Percentiles rank a stretch among this genome's conserved stretches.
These are phyloP conservation scores for Melaleuca quinquenervia DNA, from an alignment of 345 rosid species.

Conservation along the genomic window DNA sequence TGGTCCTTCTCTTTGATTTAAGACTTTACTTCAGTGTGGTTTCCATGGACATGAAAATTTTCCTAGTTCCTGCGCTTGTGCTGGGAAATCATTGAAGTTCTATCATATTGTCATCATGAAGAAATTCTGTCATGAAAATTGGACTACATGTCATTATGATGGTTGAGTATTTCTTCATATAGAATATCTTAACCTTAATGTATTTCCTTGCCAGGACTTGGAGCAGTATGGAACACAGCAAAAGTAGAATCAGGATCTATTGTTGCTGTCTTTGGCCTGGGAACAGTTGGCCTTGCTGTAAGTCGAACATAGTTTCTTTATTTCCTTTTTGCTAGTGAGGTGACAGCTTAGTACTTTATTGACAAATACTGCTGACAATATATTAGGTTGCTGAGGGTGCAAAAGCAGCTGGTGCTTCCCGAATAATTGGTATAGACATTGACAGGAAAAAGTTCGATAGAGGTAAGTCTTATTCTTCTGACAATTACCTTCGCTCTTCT, in stretches of 20 bases:
- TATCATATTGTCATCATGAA: neutral
- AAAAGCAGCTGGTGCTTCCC: slow-evolving; percentile 89
- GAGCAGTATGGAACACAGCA: slow-evolving; percentile 99
- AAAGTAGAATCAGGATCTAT: slow-evolving; percentile 90
- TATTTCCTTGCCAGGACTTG: slow-evolving; percentile 42
- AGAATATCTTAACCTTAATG: neutral
- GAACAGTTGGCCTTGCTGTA: slow-evolving; percentile 98
- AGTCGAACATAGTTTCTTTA: slow-evolving; percentile 12
- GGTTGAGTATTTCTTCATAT: neutral
- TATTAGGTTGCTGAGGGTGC: slow-evolving; percentile 97
- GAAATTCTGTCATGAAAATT: neutral
- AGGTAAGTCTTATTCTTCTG: slow-evolving; percentile 23
- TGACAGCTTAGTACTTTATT: neutral
- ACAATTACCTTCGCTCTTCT: neutral
- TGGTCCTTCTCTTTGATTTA: neutral
- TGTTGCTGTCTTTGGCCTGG: slow-evolving; percentile 95
- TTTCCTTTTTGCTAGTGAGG: neutral
- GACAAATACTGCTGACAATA: neutral
- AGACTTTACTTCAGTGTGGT: neutral
- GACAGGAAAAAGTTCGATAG: slow-evolving; percentile 68
- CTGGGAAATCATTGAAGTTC: neutral
- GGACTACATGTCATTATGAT: neutral
- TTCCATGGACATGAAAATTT: neutral
- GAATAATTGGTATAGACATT: slow-evolving; percentile 89
- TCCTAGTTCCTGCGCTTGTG: neutral